Base-by-base conservation (phyloP, 495 filamentous ascomycete genomes). In the Lasiosphaeriaceae sp. region DNA sequence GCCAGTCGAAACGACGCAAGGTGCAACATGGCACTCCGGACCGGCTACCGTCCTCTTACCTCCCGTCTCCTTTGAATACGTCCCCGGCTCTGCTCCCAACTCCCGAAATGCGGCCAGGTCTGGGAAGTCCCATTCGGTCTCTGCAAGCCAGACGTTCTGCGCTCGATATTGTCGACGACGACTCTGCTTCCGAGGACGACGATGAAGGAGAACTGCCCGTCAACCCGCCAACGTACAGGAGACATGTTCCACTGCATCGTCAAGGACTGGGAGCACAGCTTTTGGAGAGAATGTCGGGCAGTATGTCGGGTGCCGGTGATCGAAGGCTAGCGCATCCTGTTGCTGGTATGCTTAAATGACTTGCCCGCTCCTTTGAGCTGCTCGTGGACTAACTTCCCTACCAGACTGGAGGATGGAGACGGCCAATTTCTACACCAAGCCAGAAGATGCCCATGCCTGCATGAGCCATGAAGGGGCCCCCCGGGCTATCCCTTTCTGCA, bases 401-500 rank as follows among this genome's bases (percentile, higher is more conserved):
- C 9, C 55, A 69, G 86, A 88, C 59, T 94, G 87, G 87, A 82
- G 86, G 73, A 77, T 84, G 57, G 77, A 91, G 55, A 90, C 88
- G 1, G 81, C 86, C 8, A 70, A 83, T 45, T 96, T 94, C 66
- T 86, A 86, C 58, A 88, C 84, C 41, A 75, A 70, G 44, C 80
- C 88, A 1, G 74, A 81, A 31, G 88, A 93, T 69, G 71, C 74
- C 20, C 80, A 93, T 67, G 60, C 75, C n/a, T 86, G 80, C 49
- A 63, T 66, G 3, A 86, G 82, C 58, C 75, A 81, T 19, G 71
- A 78, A 12, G 78, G 81, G 3, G 70, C 74, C n/a, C 74, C 77
- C 2, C 70, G 77, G 35, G 77, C 83, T n/a, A 82, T 92, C 23
- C 90, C 91, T 0, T 94, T 96, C 66, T 94, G 89, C 66, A 82